Percentiles rank a stretch among this genome's conserved stretches.
Evolutionary conservation across 768 basidiomycete species (phyloP).

Genomic region (Trichaptum fuscoviolaceum): DNA sequence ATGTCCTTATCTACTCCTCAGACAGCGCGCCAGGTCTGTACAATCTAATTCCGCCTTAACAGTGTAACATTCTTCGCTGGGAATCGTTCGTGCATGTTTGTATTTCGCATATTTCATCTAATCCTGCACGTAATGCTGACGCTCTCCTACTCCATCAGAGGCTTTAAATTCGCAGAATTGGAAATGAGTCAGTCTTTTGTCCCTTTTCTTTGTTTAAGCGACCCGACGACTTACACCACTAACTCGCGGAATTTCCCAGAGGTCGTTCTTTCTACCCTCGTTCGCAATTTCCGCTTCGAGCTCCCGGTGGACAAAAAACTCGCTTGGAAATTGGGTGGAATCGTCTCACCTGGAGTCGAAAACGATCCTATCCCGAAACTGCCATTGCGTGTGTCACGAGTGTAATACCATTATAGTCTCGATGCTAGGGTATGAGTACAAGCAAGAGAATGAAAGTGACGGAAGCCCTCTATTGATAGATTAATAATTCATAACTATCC

Average conservation of each 20-base stretch:
- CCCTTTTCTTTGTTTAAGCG: neutral
- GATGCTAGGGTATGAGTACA: too few relatives aligned
- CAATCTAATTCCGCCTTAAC: neutral
- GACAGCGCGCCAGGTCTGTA: neutral
- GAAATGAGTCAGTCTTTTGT: constrained; percentile 44
- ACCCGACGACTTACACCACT: neutral
- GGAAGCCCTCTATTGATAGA: too few relatives aligned
- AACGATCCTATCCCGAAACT: neutral
- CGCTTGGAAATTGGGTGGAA: constrained; percentile 6
- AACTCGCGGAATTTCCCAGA: constrained; percentile 21
- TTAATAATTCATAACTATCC: too few relatives aligned
- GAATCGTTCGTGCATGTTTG: constrained; percentile 15
- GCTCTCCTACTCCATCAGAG: constrained; percentile 17
- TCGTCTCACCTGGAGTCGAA: constrained; percentile 3
- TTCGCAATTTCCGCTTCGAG: constrained; percentile 32
- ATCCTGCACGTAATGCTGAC: neutral
- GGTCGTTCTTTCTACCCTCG: constrained; percentile 32
- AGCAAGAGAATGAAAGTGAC: too few relatives aligned
- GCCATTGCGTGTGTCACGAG: neutral
- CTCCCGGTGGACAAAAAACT: constrained; percentile 25
- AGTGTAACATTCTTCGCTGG: constrained; percentile 14
- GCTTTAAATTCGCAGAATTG: constrained; percentile 50
- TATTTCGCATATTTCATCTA: constrained; percentile 7
- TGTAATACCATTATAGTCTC: neutral
- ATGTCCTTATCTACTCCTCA: neutral